Base-by-base conservation (phyloP, 2,329 filamentous ascomycete genomes). In the Trichoderma oligosporum region DNA sequence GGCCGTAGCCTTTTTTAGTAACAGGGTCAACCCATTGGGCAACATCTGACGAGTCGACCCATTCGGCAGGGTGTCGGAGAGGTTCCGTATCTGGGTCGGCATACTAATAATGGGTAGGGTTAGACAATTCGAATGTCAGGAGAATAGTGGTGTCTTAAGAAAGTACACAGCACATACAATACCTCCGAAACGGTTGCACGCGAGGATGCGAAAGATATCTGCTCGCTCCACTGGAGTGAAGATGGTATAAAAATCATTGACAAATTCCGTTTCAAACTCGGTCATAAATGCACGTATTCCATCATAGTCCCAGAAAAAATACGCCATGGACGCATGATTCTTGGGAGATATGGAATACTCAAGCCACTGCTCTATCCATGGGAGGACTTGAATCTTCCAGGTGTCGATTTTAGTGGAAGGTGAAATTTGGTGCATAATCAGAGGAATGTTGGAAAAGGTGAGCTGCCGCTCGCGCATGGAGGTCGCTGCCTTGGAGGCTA, bases 21-120 rank as follows among this genome's bases (percentile, higher is more conserved):
- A 60, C 46, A 4, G 57, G 38, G 29, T 66, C 63, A 16, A 55
- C 60, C 64, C 64, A 65, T 29, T 20, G 22, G 6, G 58, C 29
- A 22, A 66, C 41, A 49, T 66, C 64, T 20, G 61, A 41, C 25
- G 60, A 35, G 31, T 35, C 44, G 48, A 65, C 60, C 64, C 64
- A 66, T 22, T 57, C 36, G 2, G 56, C 61, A 1, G 64, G 64
- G 39, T 62, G 63, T 8, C 61, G 53, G 4, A 66, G 61, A 24
- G 64, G 64, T 35, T 64, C 63, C 6, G 64, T 66, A 25, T 66
- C 63, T 9, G 65, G 60, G 29, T 66, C 64, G 56, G 58, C 64
- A 29, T 66, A 66, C 64, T 64, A 22, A 18, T 59, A 33, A 4
- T n/a, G n/a, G n/a, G 6, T 18, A 22, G 36, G 24, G 41, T 51